phyloP scores from a whole-genome alignment of 805 yeast species.

The Myxozyma neotropica region DNA sequence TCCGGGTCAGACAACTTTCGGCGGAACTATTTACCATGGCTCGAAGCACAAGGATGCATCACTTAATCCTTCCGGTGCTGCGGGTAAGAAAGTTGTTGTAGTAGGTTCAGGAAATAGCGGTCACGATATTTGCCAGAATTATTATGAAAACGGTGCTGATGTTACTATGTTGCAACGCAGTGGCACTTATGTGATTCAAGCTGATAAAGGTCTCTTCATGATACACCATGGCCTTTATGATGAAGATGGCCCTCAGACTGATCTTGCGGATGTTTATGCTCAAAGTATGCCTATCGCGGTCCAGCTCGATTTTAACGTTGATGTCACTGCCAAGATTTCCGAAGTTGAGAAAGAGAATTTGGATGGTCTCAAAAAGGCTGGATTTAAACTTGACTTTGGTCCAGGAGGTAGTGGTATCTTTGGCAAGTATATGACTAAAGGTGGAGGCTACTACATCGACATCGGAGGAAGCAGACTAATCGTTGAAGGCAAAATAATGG shows the following conservation, averaged over 20 bases:
- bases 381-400: conserved; percentile 49
- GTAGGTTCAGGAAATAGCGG: conserved; percentile 51
- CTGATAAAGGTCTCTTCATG: conserved; percentile 44
- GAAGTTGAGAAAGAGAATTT: conserved; percentile 42
- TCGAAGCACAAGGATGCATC: conserved; percentile 42
- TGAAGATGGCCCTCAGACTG: conserved; percentile 46
- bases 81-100: conserved; percentile 48
- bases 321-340: conserved; percentile 44
- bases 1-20: conserved; percentile 44
- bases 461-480: conserved; percentile 50
- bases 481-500: conserved; percentile 45
- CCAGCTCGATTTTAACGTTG: conserved; percentile 44
- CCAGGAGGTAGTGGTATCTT: conserved; percentile 49
- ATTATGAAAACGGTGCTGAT: conserved; percentile 49
- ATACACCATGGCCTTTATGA: conserved; percentile 43
- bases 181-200: conserved; percentile 48
- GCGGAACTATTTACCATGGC: conserved; percentile 48
- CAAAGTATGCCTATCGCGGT: conserved; percentile 44
- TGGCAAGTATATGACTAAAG: conserved; percentile 47
- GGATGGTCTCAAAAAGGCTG: conserved; percentile 41
- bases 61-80: conserved; percentile 42
- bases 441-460: conserved; percentile 52
- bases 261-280: conserved; percentile 46
- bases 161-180: conserved; percentile 50
- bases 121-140: conserved; percentile 51